Percentiles rank a stretch among this genome's conserved stretches.
phyloP scores from a whole-genome alignment of 1,284 basidiomycete genomes.

The Stygiomarasmius scandens region DNA sequence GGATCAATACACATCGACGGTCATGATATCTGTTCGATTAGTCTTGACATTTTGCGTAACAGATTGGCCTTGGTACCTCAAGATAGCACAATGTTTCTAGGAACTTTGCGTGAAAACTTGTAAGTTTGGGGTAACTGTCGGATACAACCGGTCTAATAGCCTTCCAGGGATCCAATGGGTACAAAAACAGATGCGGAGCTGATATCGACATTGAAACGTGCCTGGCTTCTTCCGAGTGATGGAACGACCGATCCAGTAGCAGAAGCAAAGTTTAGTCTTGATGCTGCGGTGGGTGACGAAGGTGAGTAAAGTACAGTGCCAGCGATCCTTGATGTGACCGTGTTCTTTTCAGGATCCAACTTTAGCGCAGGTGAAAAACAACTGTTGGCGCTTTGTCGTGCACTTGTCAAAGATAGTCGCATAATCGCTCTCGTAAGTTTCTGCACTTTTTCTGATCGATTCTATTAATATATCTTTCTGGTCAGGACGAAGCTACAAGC shows the following conservation, averaged over 20 bases:
- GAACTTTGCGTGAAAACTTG: slow-evolving; percentile 72
- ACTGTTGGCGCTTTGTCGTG: slow-evolving; percentile 72
- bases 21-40: slow-evolving; percentile 57
- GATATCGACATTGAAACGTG: slow-evolving; percentile 53
- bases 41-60: slow-evolving; percentile 58
- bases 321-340: background rate
- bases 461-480: slow-evolving; percentile 7
- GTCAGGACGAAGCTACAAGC: slow-evolving; percentile 78
- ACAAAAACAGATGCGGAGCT: slow-evolving; percentile 52
- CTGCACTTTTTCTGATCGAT: slow-evolving; percentile 8
- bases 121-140: slow-evolving; percentile 31
- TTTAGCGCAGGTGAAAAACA: slow-evolving; percentile 82
- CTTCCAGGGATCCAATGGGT: slow-evolving; percentile 58
- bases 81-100: slow-evolving; percentile 65
- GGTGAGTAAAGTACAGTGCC: slow-evolving; percentile 35
- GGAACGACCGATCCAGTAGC: slow-evolving; percentile 48
- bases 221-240: slow-evolving; percentile 60
- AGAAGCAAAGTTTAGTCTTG: slow-evolving; percentile 69
- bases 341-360: slow-evolving; percentile 53
- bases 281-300: slow-evolving; percentile 65
- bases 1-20: slow-evolving; percentile 78
- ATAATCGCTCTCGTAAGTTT: slow-evolving; percentile 67
- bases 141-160: background rate
- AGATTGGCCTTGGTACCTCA: slow-evolving; percentile 75
- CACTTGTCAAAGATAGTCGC: slow-evolving; percentile 69